Conservation (phyloP, 495 filamentous ascomycete species). For the Hyaloscypha finlandica region DNA sequence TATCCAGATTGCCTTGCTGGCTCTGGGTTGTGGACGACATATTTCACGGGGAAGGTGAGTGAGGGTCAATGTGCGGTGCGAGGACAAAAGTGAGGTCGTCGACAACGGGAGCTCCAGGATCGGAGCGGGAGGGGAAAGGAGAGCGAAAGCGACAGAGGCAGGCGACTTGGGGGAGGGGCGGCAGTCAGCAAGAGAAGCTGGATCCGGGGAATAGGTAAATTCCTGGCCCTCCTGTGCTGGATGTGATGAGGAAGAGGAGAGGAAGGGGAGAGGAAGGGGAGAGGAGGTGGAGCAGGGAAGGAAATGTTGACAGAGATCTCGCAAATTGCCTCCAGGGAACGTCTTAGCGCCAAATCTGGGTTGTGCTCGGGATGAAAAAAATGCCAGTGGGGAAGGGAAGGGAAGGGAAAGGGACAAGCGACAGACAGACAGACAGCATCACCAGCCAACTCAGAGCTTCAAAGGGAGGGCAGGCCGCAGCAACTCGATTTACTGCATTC, state of each 20-base stretch:
- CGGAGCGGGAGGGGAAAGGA: constrained; percentile 35
- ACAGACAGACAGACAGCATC: background rate
- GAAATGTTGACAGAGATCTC: constrained; percentile 2
- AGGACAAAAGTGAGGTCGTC: constrained; percentile 18
- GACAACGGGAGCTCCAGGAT: constrained; percentile 19
- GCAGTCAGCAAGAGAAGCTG: background rate
- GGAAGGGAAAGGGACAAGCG: background rate
- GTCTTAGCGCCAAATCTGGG: background rate
- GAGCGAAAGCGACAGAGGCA: background rate
- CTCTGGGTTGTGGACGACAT: constrained; percentile 31
- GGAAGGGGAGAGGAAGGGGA: background rate
- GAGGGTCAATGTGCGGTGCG: constrained; percentile 7
- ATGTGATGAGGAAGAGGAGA: constrained; percentile 3
- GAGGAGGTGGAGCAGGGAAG: constrained; percentile 1
- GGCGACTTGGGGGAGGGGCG: background rate
- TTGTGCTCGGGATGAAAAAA: constrained; percentile 7
- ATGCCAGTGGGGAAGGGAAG: background rate
- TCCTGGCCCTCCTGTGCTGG: constrained; percentile 9
- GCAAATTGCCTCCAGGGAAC: constrained; percentile 10
- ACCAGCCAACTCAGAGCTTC: background rate
- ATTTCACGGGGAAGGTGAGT: background rate
- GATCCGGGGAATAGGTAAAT: background rate
- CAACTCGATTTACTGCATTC: no score
- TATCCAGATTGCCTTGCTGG: constrained; percentile 69
- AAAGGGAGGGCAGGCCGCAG: background rate